These are phyloP conservation scores for Acanthamoeba lenticulata DNA, from an alignment of 208 protist species.

Conservation along the genomic window DNA sequence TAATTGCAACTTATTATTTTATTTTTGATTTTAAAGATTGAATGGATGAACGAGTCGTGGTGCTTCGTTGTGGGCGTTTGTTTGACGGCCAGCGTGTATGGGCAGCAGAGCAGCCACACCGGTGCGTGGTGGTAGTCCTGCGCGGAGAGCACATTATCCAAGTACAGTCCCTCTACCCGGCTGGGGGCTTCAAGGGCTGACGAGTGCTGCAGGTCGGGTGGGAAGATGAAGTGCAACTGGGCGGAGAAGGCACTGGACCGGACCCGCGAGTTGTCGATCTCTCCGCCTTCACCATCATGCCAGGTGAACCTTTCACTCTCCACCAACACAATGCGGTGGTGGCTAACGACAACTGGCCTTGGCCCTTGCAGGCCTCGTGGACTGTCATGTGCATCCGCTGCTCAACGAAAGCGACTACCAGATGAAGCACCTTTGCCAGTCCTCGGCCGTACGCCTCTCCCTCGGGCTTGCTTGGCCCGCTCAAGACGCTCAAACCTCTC, in stretches of 20 bases:
- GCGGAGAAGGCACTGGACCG: neutral
- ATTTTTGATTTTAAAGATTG: too few relatives aligned
- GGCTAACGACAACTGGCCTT: neutral
- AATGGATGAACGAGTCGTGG: too few relatives aligned
- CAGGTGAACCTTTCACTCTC: neutral
- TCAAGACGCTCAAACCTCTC: neutral
- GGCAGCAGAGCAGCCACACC: too few relatives aligned
- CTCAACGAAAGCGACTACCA: conserved; percentile 47
- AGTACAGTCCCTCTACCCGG: too few relatives aligned
- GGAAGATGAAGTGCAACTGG: neutral
- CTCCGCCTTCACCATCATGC: conserved; percentile 24
- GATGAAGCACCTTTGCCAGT: conserved; percentile 11
- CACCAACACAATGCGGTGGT: neutral
- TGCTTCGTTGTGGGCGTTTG: too few relatives aligned
- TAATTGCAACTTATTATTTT: too few relatives aligned
- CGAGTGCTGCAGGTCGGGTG: conserved; percentile 32
- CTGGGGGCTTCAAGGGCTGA: neutral
- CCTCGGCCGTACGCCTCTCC: conserved; percentile 1
- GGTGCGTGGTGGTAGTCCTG: too few relatives aligned
- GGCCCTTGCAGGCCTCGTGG: neutral
- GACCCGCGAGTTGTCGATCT: conserved; percentile 24
- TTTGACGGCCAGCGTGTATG: too few relatives aligned
- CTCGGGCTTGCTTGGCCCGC: neutral
- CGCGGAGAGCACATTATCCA: too few relatives aligned
- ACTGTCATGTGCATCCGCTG: conserved; percentile 58